Base-by-base conservation (phyloP, 805 yeast species). In the Blastobotrys mokoenaii region DNA sequence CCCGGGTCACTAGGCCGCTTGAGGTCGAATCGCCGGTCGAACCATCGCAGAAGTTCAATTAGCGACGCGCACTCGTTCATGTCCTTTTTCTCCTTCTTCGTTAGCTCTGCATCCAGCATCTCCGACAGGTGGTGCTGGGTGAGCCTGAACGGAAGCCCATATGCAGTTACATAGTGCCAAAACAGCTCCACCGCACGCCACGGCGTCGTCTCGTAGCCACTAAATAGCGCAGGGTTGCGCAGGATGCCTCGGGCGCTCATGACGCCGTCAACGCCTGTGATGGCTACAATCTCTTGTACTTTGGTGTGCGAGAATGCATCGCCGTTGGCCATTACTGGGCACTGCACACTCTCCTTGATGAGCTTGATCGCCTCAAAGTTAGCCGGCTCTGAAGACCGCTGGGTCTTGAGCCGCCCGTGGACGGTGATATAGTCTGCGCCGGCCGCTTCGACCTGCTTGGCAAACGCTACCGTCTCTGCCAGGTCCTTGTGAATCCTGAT, bases 241-340 rank as follows among this genome's bases (percentile, higher is more conserved):
- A 93, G 66, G 2, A 86, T 69, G 0, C 98, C 98, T 50, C 98
- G 68, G 1, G 85, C 98, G 2, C 97, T 82, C 98, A 93, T 93
- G 6, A 93, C 84, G 6, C 97, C 98, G 60, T 86, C 93, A 35
- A 79, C 87, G 1, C 83, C 82, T 0, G 97, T 88, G 43, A 61
- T 60, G 10, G 73, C 66, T 0, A 77, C 76, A 22, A 90, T 89
- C 15, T 61, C 58, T 37, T 67, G 56, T n/a, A 84, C 81, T 59
- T 87, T 96, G 14, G 70, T 66, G 18, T 79, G 64, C 0, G 74
- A 59, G 57, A 83, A 83, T 57, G 95, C 89, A 63, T 93, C 97
- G n/a, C 98, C 98, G 58, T 93, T 93, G 2, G 97, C 96, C n/a
- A 93, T 82, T 1, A 93, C 88, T 0, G 97, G 97, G 0, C 71